Conservation (phyloP, 2,329 filamentous ascomycete species). For the Monilinia polystroma region DNA sequence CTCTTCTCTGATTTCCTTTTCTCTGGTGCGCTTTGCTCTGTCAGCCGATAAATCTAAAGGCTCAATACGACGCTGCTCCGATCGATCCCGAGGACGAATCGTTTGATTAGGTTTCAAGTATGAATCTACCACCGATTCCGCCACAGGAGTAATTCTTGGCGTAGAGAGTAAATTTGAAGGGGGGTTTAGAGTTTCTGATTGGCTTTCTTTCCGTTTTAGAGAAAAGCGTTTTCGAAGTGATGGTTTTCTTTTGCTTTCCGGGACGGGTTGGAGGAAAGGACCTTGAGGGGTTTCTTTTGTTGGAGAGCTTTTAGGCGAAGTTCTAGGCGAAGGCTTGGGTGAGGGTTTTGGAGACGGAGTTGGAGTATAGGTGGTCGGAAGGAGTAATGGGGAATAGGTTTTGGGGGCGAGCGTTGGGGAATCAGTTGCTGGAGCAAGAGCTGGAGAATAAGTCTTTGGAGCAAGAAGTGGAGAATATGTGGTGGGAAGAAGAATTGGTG, state of each 20-base stretch:
- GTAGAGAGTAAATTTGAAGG: background rate
- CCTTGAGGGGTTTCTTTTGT: background rate
- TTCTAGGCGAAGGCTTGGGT: background rate
- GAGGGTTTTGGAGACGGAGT: constrained; percentile 2
- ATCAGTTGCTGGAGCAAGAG: background rate
- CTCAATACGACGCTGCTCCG: constrained; percentile 1
- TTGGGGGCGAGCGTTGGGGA: background rate
- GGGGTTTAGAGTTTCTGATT: constrained; percentile 24
- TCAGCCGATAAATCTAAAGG: constrained; percentile 9
- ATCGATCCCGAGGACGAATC: constrained; percentile 4
- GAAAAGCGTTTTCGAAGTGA: constrained; percentile 39
- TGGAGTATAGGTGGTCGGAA: constrained; percentile 7
- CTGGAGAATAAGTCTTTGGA: background rate
- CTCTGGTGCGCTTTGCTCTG: constrained; percentile 4
- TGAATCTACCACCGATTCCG: constrained; percentile 17
- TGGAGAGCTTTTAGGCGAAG: background rate
- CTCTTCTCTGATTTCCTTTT: constrained; percentile 10
- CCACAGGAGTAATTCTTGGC: constrained; percentile 22
- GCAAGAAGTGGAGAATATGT: background rate
- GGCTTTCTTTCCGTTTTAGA: constrained; percentile 34
- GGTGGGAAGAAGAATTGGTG: constrained; percentile 22
- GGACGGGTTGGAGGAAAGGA: constrained; percentile 22
- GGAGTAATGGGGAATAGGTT: constrained; percentile 9
- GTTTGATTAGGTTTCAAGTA: constrained; percentile 27
- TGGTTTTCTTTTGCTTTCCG: constrained; percentile 31